Base-by-base conservation (phyloP, 2,329 filamentous ascomycete genomes). In the Hypoxylon sp. region DNA sequence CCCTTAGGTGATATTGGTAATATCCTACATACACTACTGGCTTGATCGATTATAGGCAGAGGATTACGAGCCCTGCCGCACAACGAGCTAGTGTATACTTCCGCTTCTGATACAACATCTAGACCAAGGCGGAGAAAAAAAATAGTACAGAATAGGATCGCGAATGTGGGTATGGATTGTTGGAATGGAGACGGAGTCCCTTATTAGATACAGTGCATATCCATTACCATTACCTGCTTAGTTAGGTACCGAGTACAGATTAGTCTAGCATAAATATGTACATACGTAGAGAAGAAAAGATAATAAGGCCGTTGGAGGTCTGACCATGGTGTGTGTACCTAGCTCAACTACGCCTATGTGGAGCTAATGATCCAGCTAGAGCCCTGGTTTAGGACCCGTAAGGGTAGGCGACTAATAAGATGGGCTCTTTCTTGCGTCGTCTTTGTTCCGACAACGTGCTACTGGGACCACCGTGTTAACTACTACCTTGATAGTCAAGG, bases 381-480 rank as follows among this genome's bases (percentile, higher is more conserved):
- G 63, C 63, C 63, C 40, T 54, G 22, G 45, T 40, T n/a, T 38
- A 55, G 44, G 36, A 38, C 49, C 50, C 60, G 9, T 64, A 42
- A 14, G 32, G 32, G 52, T 51, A 67, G 61, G 56, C 64, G 56
- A 67, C 52, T 56, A 61, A 63, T 63, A 56, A 63, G 51, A 60
- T 49, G 20, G 33, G 12, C 30, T 38, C n/a, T 63, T 61, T 54
- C 52, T 57, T 61, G 52, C 53, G 60, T 64, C 53, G 60, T 64
- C 61, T 57, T 67, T 68, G 54, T 63, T 65, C 65, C 65, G 65
- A 68, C 46, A 60, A 62, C 65, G 65, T 65, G 65, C 62, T 62
- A 59, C 62, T 63, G 36, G 63, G 59, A 64, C 63, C 66, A 68
- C 66, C 46, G 66, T 68, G 65, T 68, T 57, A 62, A 65, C 59